phyloP scores from a whole-genome alignment of 2,329 filamentous ascomycete genomes.

The Microsporum audouinii region DNA sequence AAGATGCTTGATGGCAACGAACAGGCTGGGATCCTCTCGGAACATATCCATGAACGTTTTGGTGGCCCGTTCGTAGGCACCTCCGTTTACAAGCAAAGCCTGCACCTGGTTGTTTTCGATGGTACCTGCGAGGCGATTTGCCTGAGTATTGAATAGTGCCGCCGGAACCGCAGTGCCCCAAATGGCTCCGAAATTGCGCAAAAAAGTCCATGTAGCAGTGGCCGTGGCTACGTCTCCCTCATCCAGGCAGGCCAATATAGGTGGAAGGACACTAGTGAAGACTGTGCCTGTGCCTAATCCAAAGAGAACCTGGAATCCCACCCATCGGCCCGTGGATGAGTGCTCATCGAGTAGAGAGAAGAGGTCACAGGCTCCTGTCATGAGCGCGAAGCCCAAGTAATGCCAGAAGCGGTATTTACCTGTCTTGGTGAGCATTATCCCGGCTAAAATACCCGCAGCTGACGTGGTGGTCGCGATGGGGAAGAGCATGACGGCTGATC shows the following conservation, averaged over 20 bases:
- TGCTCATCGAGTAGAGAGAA: slow-evolving; percentile 17
- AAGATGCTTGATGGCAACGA: no score
- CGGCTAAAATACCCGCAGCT: slow-evolving; percentile 22
- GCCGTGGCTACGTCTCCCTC: slow-evolving; percentile 20
- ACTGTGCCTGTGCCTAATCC: slow-evolving; percentile 19
- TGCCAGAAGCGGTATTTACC: slow-evolving; percentile 26
- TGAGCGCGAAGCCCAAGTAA: slow-evolving; percentile 20
- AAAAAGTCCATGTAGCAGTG: slow-evolving; percentile 20
- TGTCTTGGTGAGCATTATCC: slow-evolving; percentile 22
- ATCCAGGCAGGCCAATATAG: slow-evolving; percentile 21
- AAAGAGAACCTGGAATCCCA: slow-evolving; percentile 21
- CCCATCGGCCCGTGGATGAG: slow-evolving; percentile 20
- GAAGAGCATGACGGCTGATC: slow-evolving; percentile 23
- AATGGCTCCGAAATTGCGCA: slow-evolving; percentile 23
- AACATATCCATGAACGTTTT: no score
- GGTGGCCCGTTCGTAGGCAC: not conserved
- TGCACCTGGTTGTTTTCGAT: not conserved
- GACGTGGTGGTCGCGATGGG: slow-evolving; percentile 19
- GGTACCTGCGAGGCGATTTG: slow-evolving; percentile 8
- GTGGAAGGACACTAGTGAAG: slow-evolving; percentile 19
- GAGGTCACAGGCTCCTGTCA: slow-evolving; percentile 19
- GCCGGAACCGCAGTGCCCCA: slow-evolving; percentile 23
- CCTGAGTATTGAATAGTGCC: slow-evolving; percentile 23
- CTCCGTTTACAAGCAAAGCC: not conserved
- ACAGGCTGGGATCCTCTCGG: no score